Percentiles rank a stretch among this genome's conserved stretches.
These are phyloP conservation scores for Citropsis articulata DNA, from an alignment of 345 rosid genomes.

Conservation along the genomic window DNA sequence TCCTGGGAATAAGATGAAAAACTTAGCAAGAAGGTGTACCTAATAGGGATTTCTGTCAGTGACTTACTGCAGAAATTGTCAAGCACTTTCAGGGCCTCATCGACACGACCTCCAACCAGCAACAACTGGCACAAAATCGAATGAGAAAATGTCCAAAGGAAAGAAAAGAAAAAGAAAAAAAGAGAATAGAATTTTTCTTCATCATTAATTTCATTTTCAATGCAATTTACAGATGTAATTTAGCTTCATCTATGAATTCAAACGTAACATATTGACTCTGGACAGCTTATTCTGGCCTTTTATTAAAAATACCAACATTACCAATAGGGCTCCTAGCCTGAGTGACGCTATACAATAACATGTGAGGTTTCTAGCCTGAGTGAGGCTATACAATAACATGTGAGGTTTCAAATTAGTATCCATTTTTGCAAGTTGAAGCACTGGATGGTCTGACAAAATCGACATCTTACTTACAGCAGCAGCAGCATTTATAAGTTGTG, in stretches of 20 bases:
- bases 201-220: background rate
- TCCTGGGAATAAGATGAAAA: conserved; percentile 4
- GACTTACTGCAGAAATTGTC: conserved; percentile 48
- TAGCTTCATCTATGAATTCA: background rate
- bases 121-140: conserved; percentile 48
- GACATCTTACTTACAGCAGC: background rate
- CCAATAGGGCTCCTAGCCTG: background rate
- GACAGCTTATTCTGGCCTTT: background rate
- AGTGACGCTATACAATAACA: background rate
- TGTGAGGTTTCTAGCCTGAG: background rate
- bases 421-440: background rate
- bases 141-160: background rate
- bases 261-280: background rate
- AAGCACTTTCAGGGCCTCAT: conserved; percentile 56
- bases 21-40: conserved; percentile 36
- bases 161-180: background rate
- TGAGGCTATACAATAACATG: background rate
- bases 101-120: conserved; percentile 61
- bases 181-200: background rate
- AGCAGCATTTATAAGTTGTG: background rate
- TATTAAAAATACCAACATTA: background rate
- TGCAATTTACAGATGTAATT: background rate
- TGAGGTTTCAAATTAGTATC: background rate
- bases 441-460: background rate
- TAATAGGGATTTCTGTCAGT: conserved; percentile 44